Evolutionary conservation across 2,329 filamentous ascomycete genomes (phyloP), one percentile per base, ranked within the genome.

Genomic region (Cladosporium sp.): DNA sequence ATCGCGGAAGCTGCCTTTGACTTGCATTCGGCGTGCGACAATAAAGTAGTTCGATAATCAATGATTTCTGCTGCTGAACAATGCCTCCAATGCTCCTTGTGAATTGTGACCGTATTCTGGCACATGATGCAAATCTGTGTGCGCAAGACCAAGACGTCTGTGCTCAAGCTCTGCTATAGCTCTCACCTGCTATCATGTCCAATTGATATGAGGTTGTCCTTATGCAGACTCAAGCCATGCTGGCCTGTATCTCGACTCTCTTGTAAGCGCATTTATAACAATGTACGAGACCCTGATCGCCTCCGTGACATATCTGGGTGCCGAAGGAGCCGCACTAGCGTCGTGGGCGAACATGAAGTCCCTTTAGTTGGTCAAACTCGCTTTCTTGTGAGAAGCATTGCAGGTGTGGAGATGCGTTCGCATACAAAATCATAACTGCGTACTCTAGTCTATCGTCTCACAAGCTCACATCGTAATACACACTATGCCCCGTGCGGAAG

Each of bases 401-500:
- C 30, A 26, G n/a, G 26, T 32, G 25, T 54, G 26, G 51, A 54
- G 14, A 32, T 11, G 51, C 18, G 51, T 10, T 54, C 51, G 26
- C 21, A 56, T 34, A 34, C 34, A 58, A 18, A 30, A 10, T 58
- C 25, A 25, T n/a, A 28, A 36, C 23, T 23, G 1, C 11, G 16
- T 58, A n/a, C 30, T 46, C 14, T 58, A 14, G 13, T 57, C 54
- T 39, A 57, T 32, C 43, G 25, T 25, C 34, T 71, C 67, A 73
- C 63, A 71, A 71, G 66, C 79, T 83, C 67, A 97, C 79, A 78
- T 97, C 93, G 77, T 97, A 97, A 75, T 94, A 92, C 59, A 97
- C 85, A 76, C 91, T 93, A 66, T 85, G 89, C 0, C 90, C 91
- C 11, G 92, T 96, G 66, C 93, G 84, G 72, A 96, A 97, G 73